Percentiles rank a stretch among this genome's conserved stretches.
These are phyloP conservation scores for Centrapalus pauciflorus DNA, from an alignment of 129 eudicot genomes.

Conservation along the genomic window DNA sequence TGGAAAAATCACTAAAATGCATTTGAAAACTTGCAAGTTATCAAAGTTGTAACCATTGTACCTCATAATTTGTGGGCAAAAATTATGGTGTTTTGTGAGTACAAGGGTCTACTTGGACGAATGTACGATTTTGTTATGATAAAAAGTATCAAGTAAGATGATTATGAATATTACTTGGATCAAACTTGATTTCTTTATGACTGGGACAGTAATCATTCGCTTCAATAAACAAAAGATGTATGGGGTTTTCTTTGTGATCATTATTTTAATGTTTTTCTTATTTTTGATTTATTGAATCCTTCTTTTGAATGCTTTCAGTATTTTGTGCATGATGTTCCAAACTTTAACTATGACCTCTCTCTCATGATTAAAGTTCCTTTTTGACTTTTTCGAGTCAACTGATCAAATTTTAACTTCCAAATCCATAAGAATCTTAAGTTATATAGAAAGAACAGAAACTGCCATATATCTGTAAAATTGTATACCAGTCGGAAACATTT, in stretches of 20 bases:
- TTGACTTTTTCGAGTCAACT: constrained; percentile 12
- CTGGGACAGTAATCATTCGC: neutral
- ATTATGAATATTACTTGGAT: neutral
- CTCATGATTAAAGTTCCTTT: neutral
- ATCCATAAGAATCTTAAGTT: neutral
- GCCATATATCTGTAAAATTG: too few species aligned
- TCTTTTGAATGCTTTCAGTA: neutral
- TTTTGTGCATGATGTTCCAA: neutral
- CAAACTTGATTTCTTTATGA: neutral
- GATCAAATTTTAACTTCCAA: neutral
- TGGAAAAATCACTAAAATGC: neutral
- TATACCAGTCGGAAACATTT: too few species aligned
- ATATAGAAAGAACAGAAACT: too few species aligned
- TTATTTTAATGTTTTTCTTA: neutral
- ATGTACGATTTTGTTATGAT: neutral
- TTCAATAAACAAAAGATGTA: neutral
- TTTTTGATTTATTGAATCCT: neutral
- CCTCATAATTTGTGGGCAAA: neutral
- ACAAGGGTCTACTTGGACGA: neutral
- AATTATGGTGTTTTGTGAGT: constrained; percentile 4
- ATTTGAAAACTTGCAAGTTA: neutral
- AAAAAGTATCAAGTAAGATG: neutral
- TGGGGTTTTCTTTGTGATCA: neutral
- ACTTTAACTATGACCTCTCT: neutral
- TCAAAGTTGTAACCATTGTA: neutral